A percentile compares a stretch with the other conserved stretches of the same genome.
Evolutionary conservation across 495 filamentous ascomycete genomes (phyloP).

Genomic region (Hypoxylon lienhwacheense): DNA sequence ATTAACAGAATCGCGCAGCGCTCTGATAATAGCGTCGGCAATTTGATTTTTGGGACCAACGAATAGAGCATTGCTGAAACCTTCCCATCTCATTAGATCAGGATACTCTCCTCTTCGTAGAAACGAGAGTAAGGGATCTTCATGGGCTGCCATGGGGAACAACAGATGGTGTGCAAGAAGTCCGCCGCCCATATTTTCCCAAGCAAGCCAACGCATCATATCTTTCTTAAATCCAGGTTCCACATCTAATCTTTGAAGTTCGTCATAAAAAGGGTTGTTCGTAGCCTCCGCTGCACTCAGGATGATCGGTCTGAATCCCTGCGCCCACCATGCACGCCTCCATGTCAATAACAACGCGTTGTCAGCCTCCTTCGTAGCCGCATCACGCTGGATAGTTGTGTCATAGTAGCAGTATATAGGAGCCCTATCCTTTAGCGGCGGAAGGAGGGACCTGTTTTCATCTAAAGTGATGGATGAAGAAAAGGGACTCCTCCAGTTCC

Average conservation of each 20-base stretch:
- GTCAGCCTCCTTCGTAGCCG: slow-evolving; percentile 66
- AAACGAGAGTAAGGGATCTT: slow-evolving; percentile 70
- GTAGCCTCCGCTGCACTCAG: slow-evolving; percentile 79
- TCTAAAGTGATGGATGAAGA: slow-evolving; percentile 83
- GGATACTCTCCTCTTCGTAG: slow-evolving; percentile 75
- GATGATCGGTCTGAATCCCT: slow-evolving; percentile 86
- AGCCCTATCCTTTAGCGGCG: slow-evolving; percentile 69
- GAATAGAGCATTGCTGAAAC: slow-evolving; percentile 70
- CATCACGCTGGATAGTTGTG: slow-evolving; percentile 61
- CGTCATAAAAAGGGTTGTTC: slow-evolving; percentile 77
- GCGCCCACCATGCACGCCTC: slow-evolving; percentile 91
- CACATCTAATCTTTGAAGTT: slow-evolving; percentile 59
- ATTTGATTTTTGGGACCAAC: slow-evolving; percentile 68
- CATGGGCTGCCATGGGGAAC: slow-evolving; percentile 80
- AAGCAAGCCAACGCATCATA: slow-evolving; percentile 84
- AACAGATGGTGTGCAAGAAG: slow-evolving; percentile 76
- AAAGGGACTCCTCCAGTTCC: slow-evolving; percentile 84
- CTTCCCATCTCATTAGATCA: slow-evolving; percentile 72
- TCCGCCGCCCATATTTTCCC: slow-evolving; percentile 90
- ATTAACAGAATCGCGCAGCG: slow-evolving; percentile 57
- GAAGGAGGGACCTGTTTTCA: slow-evolving; percentile 83
- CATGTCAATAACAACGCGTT: slow-evolving; percentile 79
- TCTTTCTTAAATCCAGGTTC: slow-evolving; percentile 65
- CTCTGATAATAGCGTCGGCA: slow-evolving; percentile 66
- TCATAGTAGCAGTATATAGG: slow-evolving; percentile 96